Evolutionary conservation across 169 alveolate species (phyloP).

Genomic region (Plasmodium fragile): DNA sequence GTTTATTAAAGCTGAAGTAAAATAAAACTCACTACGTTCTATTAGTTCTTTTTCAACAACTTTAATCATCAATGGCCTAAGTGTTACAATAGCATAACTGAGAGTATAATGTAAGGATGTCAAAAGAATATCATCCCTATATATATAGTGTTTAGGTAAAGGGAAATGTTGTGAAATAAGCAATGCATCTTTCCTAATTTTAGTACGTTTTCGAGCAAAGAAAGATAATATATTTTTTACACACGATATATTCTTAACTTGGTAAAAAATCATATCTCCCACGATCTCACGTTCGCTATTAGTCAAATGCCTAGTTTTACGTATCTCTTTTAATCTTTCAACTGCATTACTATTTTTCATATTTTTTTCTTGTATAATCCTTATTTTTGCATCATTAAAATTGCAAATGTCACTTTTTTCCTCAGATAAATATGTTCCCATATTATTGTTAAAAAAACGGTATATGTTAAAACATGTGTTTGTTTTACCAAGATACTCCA

Average conservation of each 20-base stretch:
- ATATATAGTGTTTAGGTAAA: background rate
- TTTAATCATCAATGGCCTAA: conserved; percentile 33
- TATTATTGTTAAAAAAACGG: background rate
- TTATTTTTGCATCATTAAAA: background rate
- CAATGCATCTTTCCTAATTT: background rate
- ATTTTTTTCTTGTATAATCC: conserved; percentile 14
- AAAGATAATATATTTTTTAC: background rate
- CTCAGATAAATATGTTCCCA: background rate
- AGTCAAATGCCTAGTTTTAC: background rate
- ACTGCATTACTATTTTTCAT: background rate
- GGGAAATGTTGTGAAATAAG: background rate
- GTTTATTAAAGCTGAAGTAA: background rate
- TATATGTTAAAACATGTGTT: background rate
- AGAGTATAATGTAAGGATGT: background rate
- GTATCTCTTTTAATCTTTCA: background rate
- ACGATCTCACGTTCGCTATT: background rate
- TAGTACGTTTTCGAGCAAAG: background rate
- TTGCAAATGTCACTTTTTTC: background rate
- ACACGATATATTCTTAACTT: background rate
- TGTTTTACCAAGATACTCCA: conserved; percentile 9
- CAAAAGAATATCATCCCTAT: background rate
- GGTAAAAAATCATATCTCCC: background rate
- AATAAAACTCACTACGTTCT: background rate
- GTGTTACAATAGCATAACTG: background rate
- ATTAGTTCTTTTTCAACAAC: background rate